Evolutionary conservation across 2,329 filamentous ascomycete genomes (phyloP).

Genomic region (Canariomyces notabilis): DNA sequence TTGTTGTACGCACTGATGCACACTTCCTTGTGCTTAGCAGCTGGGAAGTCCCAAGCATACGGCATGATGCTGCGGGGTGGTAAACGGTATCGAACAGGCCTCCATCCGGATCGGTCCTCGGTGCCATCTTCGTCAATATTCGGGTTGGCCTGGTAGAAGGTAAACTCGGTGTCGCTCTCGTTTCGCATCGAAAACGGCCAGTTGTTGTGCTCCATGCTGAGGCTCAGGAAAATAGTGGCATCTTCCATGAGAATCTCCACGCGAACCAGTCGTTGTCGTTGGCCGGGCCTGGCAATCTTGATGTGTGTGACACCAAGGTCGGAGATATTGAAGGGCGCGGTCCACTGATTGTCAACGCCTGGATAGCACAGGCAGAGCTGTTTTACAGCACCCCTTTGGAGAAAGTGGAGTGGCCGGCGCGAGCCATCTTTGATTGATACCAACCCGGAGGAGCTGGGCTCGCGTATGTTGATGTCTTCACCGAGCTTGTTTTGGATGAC

Average conservation of each 20-base stretch:
- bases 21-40: slow-evolving; percentile 92
- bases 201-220: slow-evolving; percentile 85
- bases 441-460: slow-evolving; percentile 84
- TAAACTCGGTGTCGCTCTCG: slow-evolving; percentile 93
- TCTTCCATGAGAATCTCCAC: slow-evolving; percentile 89
- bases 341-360: slow-evolving; percentile 95
- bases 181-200: slow-evolving; percentile 99
- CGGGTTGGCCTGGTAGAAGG: slow-evolving; percentile 92
- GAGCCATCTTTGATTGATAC: slow-evolving; percentile 73
- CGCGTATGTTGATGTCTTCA: slow-evolving; percentile 83
- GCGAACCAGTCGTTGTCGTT: slow-evolving; percentile 81
- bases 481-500: slow-evolving; percentile 88
- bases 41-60: slow-evolving; percentile 98
- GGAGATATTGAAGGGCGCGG: slow-evolving; percentile 94
- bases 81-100: slow-evolving; percentile 84
- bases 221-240: slow-evolving; percentile 86
- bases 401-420: slow-evolving; percentile 80
- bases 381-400: slow-evolving; percentile 77
- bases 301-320: slow-evolving; percentile 89
- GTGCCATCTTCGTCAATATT: slow-evolving; percentile 86
- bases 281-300: slow-evolving; percentile 85
- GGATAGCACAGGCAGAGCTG: slow-evolving; percentile 91
- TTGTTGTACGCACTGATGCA: slow-evolving; percentile 73
- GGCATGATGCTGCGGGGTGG: slow-evolving; percentile 97
- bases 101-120: slow-evolving; percentile 82